Evolutionary conservation across 441 rosid genomes (phyloP).

Genomic region (Brassica balearica): DNA sequence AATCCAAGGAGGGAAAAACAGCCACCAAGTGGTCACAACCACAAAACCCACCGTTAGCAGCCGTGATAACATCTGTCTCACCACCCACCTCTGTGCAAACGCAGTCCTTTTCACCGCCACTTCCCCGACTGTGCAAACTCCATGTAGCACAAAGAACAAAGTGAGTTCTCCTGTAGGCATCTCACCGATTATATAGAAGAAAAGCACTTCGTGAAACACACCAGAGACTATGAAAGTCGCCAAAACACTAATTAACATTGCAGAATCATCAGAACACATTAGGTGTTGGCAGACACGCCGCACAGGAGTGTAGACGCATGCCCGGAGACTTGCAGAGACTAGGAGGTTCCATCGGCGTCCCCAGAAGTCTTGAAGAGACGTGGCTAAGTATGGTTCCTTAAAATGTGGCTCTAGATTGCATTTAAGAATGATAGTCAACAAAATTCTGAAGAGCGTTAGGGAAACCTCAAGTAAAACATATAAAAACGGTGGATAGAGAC

Average conservation of each 20-base stretch:
- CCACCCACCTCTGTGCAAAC: conserved; percentile 14
- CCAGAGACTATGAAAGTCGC: conserved; percentile 1
- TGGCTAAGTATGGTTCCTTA: conserved; percentile 9
- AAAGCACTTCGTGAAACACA: conserved; percentile 12
- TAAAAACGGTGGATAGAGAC: neutral
- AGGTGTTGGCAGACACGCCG: neutral
- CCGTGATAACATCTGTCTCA: conserved; percentile 7
- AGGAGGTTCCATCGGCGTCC: conserved; percentile 19
- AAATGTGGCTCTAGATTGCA: conserved; percentile 5
- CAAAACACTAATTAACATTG: conserved; percentile 2
- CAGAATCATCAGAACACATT: neutral
- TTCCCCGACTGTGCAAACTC: conserved; percentile 5
- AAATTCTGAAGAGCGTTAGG: neutral
- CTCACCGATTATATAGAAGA: conserved; percentile 9
- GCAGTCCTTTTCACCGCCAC: conserved; percentile 9
- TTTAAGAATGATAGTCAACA: conserved; percentile 2
- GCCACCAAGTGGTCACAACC: neutral
- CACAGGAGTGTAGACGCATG: conserved; percentile 9
- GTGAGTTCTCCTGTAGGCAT: neutral
- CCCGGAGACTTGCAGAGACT: neutral
- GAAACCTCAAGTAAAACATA: neutral
- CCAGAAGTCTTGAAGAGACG: conserved; percentile 25
- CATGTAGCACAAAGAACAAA: conserved; percentile 5
- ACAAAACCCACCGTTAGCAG: neutral
- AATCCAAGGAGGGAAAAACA: conserved; percentile 4